phyloP scores from a whole-genome alignment of 1,139 yeast species.

The Geotrichum cucujoidarum region DNA sequence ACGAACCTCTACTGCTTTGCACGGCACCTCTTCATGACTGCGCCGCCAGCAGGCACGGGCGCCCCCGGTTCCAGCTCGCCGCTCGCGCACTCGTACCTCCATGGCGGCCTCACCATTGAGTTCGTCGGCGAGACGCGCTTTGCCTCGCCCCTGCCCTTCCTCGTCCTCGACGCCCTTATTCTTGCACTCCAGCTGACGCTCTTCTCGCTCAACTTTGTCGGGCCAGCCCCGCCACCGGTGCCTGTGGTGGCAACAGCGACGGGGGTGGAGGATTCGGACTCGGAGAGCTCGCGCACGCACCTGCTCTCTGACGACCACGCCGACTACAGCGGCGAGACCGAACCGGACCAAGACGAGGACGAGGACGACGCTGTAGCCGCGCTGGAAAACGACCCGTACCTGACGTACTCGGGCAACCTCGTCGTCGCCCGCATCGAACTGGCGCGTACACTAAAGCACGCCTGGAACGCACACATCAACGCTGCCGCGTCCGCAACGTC shows the following conservation, averaged over 20 bases:
- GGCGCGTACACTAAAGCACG: conserved; percentile 1
- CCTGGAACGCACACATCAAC: conserved; percentile 3
- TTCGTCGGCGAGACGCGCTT: conserved; percentile 33
- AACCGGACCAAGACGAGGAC: not conserved
- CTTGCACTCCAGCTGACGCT: conserved; percentile 25
- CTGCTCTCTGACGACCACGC: not conserved
- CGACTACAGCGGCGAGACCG: not conserved
- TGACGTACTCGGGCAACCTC: conserved; percentile 26
- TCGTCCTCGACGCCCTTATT: conserved; percentile 27
- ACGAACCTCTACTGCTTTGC: conserved; percentile 24
- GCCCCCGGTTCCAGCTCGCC: not conserved
- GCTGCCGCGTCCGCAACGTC: not conserved
- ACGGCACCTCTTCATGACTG: conserved; percentile 21
- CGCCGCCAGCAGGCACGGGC: conserved; percentile 16
- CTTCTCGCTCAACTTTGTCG: conserved; percentile 25
- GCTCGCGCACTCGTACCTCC: conserved; percentile 21
- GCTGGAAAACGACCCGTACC: not conserved
- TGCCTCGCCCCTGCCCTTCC: conserved; percentile 23
- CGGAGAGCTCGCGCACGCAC: not conserved
- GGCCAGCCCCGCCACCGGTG: not conserved
- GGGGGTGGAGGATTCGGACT: not conserved
- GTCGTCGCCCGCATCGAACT: conserved; percentile 25
- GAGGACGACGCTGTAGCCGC: not conserved
- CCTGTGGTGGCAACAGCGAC: not conserved
- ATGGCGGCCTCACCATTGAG: conserved; percentile 37